Evolutionary conservation across 306 rosid genomes (phyloP).

Genomic region (Casuarina cunninghamiana): DNA sequence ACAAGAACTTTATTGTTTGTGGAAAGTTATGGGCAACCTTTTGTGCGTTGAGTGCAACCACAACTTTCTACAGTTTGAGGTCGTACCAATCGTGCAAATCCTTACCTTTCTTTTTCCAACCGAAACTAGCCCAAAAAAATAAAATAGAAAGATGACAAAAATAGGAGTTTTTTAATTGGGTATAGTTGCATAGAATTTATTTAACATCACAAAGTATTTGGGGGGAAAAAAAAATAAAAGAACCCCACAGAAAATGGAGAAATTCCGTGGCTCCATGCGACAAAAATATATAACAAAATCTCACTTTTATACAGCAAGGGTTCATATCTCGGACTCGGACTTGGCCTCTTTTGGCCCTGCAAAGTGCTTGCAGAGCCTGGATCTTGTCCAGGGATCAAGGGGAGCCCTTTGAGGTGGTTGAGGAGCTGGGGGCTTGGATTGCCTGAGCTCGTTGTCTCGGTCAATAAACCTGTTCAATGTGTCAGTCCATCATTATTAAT

Average conservation of each 20-base stretch:
- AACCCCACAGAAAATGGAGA: not conserved
- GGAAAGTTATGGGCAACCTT: not conserved
- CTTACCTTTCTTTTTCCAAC: not conserved
- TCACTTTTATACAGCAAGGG: not conserved
- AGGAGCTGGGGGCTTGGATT: constrained; percentile 79
- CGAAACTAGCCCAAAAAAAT: too few species aligned
- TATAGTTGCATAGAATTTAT: not conserved
- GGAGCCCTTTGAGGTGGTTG: constrained; percentile 77
- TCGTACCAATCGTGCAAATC: not conserved
- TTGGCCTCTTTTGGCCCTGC: constrained; percentile 79
- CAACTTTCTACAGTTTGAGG: not conserved
- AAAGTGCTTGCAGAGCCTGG: constrained; percentile 67
- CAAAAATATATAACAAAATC: not conserved
- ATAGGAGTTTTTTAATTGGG: too few species aligned
- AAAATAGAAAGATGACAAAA: too few species aligned
- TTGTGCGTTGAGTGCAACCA: not conserved
- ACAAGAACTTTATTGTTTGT: too few species aligned
- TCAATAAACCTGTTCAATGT: constrained; percentile 67
- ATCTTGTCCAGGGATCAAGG: constrained; percentile 84
- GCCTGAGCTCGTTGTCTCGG: constrained; percentile 81
- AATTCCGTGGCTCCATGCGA: constrained; percentile 4
- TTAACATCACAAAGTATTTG: not conserved
- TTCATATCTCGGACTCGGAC: constrained; percentile 50
- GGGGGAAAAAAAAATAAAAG: not conserved
- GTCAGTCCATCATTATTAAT: not conserved